Base-by-base conservation (phyloP, 2,329 filamentous ascomycete species). In the Fragosphaeria purpurea region DNA sequence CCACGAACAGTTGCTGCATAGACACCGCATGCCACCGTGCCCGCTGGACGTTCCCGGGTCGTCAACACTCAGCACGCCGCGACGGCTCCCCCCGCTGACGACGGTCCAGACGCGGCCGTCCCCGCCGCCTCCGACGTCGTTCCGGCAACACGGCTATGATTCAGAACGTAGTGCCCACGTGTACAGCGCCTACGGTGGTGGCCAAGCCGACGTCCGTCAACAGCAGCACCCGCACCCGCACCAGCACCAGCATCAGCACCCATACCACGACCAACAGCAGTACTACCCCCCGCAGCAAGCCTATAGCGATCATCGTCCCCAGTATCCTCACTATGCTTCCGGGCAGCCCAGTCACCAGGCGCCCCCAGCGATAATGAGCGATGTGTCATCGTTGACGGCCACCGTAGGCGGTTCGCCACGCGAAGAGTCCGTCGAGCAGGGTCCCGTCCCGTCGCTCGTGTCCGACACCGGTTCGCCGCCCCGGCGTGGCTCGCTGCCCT, bases 391-490 rank as follows among this genome's bases (percentile, higher is more conserved):
- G 22, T 22, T 22, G 22, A 22, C 22, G 22, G 22, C 22, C 3
- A 22, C 22, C 22, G 22, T 22, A 22, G 22, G 22, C 22, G 22
- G 22, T 33, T 69, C 68, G 0, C 86, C 83, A 3, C 69, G 73
- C 52, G 66, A 71, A 46, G 73, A 75, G 13, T 76, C 72, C 2
- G 68, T 76, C 12, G 82, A 85, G 43, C 34, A 46, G 7, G 41
- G 33, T 33, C 71, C 73, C 34, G 79, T 82, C 5, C 83, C 83
- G 6, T 86, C 84, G 1, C 73, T 88, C 55, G 73, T 86, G 46
- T 88, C 86, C 0, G 87, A 93, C 63, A 70, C 72, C 33, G 76
- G 77, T 55, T 84, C 82, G 4, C 75, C 75, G 34, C 83, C 82
- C 9, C 78, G 80, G 12, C 60, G 68, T 61, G 61, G 55, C 39